phyloP scores from a whole-genome alignment of 2,329 filamentous ascomycete species.

The Diplodia sapinea region DNA sequence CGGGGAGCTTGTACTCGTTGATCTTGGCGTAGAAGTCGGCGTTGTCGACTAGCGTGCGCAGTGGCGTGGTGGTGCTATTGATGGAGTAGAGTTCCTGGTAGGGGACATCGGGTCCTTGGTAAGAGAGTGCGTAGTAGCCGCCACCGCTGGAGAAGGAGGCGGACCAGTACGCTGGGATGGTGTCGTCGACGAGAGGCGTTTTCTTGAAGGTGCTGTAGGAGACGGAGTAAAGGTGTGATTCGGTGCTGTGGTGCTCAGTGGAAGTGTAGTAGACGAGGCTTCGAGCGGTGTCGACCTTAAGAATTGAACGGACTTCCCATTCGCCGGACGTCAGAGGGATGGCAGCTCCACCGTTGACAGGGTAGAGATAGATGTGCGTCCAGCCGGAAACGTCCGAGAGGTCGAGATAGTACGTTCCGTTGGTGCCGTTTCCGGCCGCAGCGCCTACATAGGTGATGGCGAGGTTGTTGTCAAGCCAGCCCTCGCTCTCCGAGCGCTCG shows the following conservation, averaged over 20 bases:
- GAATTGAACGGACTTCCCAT: conserved; percentile 67
- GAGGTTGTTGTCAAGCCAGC: conserved; percentile 67
- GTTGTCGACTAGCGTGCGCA: conserved; percentile 67
- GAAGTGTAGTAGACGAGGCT: conserved; percentile 69
- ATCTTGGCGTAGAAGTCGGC: conserved; percentile 62
- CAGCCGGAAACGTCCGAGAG: conserved; percentile 69
- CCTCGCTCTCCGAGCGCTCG: conserved; percentile 63
- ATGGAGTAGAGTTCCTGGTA: conserved; percentile 70
- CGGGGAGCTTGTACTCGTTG: conserved; percentile 66
- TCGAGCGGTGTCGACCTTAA: conserved; percentile 64
- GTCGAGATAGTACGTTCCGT: conserved; percentile 66
- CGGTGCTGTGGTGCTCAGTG: conserved; percentile 69
- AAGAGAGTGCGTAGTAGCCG: conserved; percentile 70
- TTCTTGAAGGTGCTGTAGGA: conserved; percentile 62
- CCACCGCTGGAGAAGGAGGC: conserved; percentile 69
- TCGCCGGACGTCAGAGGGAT: conserved; percentile 67
- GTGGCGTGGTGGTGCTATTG: conserved; percentile 58
- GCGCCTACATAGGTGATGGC: conserved; percentile 63
- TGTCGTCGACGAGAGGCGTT: conserved; percentile 67
- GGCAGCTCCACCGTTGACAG: conserved; percentile 61
- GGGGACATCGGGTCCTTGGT: conserved; percentile 69
- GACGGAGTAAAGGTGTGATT: conserved; percentile 71
- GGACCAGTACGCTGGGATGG: conserved; percentile 63
- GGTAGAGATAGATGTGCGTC: conserved; percentile 70
- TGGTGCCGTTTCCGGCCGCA: conserved; percentile 45